These are phyloP conservation scores for Aspergillus sp. DNA, from an alignment of 2,329 filamentous ascomycete genomes.

Conservation along the genomic window DNA sequence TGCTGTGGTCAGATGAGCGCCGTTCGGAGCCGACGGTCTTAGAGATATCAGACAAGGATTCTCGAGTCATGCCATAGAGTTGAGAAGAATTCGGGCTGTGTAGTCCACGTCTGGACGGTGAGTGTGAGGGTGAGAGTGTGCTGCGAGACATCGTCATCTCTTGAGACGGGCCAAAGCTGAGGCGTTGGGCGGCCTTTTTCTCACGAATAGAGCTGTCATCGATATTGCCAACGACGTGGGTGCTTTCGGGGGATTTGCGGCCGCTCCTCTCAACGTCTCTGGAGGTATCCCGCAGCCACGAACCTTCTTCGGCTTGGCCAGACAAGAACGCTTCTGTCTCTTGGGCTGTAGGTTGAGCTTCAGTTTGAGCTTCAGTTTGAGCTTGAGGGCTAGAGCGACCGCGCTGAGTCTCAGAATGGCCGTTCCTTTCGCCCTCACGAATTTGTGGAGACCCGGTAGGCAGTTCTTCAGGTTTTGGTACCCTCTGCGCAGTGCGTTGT, in stretches of 20 bases:
- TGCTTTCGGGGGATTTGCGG: conserved; percentile 31
- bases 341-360: conserved; percentile 7
- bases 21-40: conserved; percentile 54
- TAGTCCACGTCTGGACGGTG: conserved; percentile 47
- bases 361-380: conserved; percentile 9
- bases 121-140: conserved; percentile 37
- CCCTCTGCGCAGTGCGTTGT: conserved; percentile 51
- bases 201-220: conserved; percentile 35
- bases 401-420: not conserved
- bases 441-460: conserved; percentile 33
- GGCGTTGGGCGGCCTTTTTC: conserved; percentile 25
- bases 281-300: conserved; percentile 36
- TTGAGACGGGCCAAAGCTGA: conserved; percentile 35
- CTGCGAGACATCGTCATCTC: conserved; percentile 34
- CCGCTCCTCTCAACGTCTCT: conserved; percentile 25
- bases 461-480: conserved; percentile 55
- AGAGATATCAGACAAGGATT: conserved; percentile 54
- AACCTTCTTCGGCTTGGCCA: conserved; percentile 21
- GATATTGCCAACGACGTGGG: conserved; percentile 32
- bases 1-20: conserved; percentile 57
- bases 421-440: conserved; percentile 11
- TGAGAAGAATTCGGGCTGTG: conserved; percentile 55
- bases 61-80: conserved; percentile 49
- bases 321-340: conserved; percentile 11
- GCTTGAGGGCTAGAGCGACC: conserved; percentile 9